These are phyloP conservation scores for Suillus subaureus DNA, from an alignment of 768 basidiomycete species.

Conservation along the genomic window DNA sequence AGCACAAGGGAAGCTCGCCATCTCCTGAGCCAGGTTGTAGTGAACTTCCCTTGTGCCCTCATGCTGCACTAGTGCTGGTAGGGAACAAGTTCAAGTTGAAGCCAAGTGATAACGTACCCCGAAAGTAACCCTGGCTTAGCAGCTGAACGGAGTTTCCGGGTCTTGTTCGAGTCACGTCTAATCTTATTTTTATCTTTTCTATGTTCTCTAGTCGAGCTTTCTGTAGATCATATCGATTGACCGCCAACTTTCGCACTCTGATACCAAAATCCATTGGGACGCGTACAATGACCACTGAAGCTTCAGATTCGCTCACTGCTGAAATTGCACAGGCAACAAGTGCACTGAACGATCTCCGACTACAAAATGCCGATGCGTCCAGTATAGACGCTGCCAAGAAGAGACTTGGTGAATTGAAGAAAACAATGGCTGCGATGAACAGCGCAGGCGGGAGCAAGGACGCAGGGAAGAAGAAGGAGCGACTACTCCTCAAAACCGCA, in stretches of 20 bases:
- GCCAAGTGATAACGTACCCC: neutral
- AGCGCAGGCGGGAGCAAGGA: conserved; percentile 39
- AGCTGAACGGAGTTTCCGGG: neutral
- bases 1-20: neutral
- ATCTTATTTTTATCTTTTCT: conserved; percentile 7
- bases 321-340: conserved; percentile 59
- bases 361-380: conserved; percentile 52
- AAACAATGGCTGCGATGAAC: conserved; percentile 47
- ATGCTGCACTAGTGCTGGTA: neutral
- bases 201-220: conserved; percentile 4
- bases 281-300: conserved; percentile 40
- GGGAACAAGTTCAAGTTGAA: neutral
- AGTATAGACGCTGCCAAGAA: conserved; percentile 65
- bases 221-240: conserved; percentile 8
- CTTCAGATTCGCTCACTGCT: conserved; percentile 45
- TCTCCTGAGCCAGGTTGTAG: too few relatives aligned
- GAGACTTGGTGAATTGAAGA: conserved; percentile 71
- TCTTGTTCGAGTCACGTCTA: conserved; percentile 3
- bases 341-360: conserved; percentile 63
- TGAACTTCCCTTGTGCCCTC: too few relatives aligned
- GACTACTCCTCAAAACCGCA: conserved; percentile 86
- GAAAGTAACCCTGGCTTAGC: neutral
- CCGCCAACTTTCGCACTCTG: neutral
- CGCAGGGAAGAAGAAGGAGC: conserved; percentile 63
- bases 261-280: conserved; percentile 3